These are phyloP conservation scores for Puccinellia tenuiflora DNA, from an alignment of 176 grass and related monocot genomes.

Conservation along the genomic window DNA sequence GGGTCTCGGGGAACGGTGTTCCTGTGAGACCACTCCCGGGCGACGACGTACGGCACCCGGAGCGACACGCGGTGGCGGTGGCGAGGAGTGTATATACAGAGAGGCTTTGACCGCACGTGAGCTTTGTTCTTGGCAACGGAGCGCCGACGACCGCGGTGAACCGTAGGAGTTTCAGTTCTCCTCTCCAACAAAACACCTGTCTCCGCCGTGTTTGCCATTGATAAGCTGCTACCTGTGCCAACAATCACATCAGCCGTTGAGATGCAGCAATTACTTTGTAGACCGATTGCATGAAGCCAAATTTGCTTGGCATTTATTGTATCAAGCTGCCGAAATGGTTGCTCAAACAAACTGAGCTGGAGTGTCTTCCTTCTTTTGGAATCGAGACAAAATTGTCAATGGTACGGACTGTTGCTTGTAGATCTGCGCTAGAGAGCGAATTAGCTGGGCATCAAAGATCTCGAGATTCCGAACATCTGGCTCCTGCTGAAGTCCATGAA, in stretches of 20 bases:
- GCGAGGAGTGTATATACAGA: background rate
- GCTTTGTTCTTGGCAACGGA: background rate
- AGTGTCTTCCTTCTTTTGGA: background rate
- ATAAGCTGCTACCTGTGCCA: too few relatives aligned
- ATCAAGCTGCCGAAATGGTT: background rate
- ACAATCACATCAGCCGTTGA: too few relatives aligned
- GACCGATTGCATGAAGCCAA: too few relatives aligned
- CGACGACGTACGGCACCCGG: background rate
- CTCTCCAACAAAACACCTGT: background rate
- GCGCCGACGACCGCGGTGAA: background rate
- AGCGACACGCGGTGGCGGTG: background rate
- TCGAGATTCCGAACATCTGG: background rate
- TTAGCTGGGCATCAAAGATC: background rate
- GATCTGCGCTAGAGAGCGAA: background rate
- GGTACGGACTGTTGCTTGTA: background rate
- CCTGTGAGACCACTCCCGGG: background rate
- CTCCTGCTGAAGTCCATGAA: background rate
- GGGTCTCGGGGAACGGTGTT: background rate
- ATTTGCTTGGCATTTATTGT: too few relatives aligned
- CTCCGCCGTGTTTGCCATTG: background rate
- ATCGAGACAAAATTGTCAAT: background rate
- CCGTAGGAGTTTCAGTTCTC: background rate
- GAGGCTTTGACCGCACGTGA: background rate
- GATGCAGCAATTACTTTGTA: too few relatives aligned
- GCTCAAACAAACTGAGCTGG: background rate